These are phyloP conservation scores for Mytilinidion resinicola DNA, from an alignment of 495 filamentous ascomycete species.

Conservation along the genomic window DNA sequence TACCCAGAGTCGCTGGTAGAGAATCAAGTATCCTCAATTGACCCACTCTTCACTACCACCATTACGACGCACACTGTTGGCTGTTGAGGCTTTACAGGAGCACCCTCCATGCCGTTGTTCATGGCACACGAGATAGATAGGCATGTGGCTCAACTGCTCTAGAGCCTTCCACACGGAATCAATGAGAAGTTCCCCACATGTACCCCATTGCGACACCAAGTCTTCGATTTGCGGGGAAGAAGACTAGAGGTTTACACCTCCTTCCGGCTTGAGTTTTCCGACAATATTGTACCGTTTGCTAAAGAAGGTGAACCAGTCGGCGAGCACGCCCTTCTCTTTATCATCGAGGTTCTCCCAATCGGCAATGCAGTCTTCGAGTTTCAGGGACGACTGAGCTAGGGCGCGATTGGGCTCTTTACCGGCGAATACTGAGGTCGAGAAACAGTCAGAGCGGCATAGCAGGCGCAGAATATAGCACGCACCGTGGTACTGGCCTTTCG, in stretches of 20 bases:
- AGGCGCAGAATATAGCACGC: slow-evolving; percentile 25
- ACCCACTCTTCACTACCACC: too few relatives aligned
- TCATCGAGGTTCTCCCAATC: slow-evolving; percentile 82
- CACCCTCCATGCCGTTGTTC: too few relatives aligned
- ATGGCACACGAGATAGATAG: too few relatives aligned
- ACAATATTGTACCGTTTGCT: slow-evolving; percentile 92
- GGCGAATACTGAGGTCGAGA: slow-evolving; percentile 64
- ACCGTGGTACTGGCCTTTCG: slow-evolving; percentile 82
- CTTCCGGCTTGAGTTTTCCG: slow-evolving; percentile 40
- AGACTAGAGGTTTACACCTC: not conserved
- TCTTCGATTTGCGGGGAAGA: too few relatives aligned
- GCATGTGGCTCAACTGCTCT: too few relatives aligned
- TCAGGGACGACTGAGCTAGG: slow-evolving; percentile 77
- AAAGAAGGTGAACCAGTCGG: slow-evolving; percentile 95
- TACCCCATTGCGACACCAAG: too few relatives aligned
- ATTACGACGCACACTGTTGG: too few relatives aligned
- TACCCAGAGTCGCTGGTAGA: too few relatives aligned
- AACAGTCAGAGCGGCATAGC: slow-evolving; percentile 2
- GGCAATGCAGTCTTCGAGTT: slow-evolving; percentile 72
- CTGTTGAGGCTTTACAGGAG: too few relatives aligned
- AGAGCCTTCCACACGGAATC: too few relatives aligned
- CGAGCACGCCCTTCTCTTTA: slow-evolving; percentile 76
- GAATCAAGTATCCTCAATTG: too few relatives aligned
- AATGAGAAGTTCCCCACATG: too few relatives aligned
- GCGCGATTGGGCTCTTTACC: slow-evolving; percentile 92